Conservation (phyloP, 257 asterid species). For the Haberlea rhodopensis region DNA sequence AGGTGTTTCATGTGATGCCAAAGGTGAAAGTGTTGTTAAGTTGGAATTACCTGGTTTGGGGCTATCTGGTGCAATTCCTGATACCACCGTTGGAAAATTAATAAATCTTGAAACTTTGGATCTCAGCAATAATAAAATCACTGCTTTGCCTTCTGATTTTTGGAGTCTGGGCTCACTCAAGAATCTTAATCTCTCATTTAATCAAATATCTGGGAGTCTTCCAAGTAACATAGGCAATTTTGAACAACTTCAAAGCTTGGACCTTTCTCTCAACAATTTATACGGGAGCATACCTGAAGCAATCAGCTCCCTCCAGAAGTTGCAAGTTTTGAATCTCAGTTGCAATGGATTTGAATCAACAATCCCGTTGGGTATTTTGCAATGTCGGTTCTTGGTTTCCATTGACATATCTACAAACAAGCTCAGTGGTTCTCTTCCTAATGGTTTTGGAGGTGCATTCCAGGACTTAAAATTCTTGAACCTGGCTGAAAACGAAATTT, state of each 20-base stretch:
- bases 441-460: conserved; percentile 63
- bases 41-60: conserved; percentile 58
- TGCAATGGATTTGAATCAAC: conserved; percentile 54
- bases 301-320: conserved; percentile 54
- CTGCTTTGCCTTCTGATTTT: conserved; percentile 76
- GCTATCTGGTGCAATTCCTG: conserved; percentile 78
- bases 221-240: conserved; percentile 80
- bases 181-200: conserved; percentile 65
- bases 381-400: conserved; percentile 52
- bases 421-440: conserved; percentile 53
- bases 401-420: conserved; percentile 69
- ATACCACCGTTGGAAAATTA: conserved; percentile 79
- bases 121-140: conserved; percentile 76
- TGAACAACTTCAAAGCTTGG: conserved; percentile 64
- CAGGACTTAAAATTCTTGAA: conserved; percentile 55
- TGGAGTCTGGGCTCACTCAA: conserved; percentile 82
- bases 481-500: conserved; percentile 57
- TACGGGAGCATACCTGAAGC: conserved; percentile 78
- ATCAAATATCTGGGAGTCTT: conserved; percentile 50
- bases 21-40: conserved; percentile 48
- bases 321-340: conserved; percentile 58
- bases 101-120: conserved; percentile 62
- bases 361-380: conserved; percentile 57
- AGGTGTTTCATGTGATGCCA: conserved; percentile 67
- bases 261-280: conserved; percentile 76